Conservation (phyloP, 1,139 yeast genomes). For the Magnusiomyces clavatus region DNA sequence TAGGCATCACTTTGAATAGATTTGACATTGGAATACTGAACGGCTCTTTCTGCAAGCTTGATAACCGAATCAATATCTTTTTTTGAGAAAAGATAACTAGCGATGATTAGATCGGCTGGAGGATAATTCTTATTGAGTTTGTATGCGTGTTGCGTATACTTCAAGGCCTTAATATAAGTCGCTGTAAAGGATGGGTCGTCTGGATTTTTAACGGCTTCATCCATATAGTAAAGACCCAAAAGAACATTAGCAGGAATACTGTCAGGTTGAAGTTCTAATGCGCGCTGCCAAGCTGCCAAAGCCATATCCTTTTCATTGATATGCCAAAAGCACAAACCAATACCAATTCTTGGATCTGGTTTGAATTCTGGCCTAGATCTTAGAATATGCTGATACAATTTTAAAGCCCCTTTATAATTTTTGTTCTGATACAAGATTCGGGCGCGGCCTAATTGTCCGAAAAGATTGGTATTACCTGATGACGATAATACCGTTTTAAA, state of each 20-base stretch:
- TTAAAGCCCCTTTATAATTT: constrained; percentile 67
- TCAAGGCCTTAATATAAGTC: constrained; percentile 31
- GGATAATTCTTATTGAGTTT: constrained; percentile 32
- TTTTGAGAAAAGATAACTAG: constrained; percentile 53
- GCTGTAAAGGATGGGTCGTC: constrained; percentile 26
- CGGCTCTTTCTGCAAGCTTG: constrained; percentile 47
- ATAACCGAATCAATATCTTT: constrained; percentile 51
- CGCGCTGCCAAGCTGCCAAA: constrained; percentile 70
- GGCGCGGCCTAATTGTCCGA: constrained; percentile 81
- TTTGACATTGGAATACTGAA: constrained; percentile 35
- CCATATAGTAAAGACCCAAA: constrained; percentile 61
- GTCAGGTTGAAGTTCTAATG: constrained; percentile 56
- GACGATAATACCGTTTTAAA: constrained; percentile 32
- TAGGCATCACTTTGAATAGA: constrained; percentile 63
- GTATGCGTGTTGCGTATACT: constrained; percentile 34
- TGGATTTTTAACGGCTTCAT: constrained; percentile 28
- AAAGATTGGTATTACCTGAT: constrained; percentile 47
- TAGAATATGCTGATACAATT: constrained; percentile 75
- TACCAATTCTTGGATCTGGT: constrained; percentile 94
- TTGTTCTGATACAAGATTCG: constrained; percentile 65
- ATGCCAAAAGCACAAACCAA: constrained; percentile 91
- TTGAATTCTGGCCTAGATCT: constrained; percentile 59
- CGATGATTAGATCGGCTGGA: constrained; percentile 41
- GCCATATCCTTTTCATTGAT: constrained; percentile 76
- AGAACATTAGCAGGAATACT: constrained; percentile 60